Evolutionary conservation across 306 rosid species (phyloP), one percentile per base, ranked within the genome.

Genomic region (Crotalaria pallida): DNA sequence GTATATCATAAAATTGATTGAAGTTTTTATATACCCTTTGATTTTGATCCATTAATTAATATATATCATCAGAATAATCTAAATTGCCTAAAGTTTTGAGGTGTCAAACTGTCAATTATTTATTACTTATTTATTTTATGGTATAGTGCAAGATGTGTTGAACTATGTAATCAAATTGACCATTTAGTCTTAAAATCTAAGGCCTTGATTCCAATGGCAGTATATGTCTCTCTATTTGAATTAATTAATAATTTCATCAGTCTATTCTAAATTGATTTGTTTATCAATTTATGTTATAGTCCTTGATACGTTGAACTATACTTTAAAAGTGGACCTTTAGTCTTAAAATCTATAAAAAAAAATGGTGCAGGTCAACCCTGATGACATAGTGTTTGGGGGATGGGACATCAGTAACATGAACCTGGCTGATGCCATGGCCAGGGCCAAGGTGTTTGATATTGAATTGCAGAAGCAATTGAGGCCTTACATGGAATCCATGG

Each of bases 371-470:
- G 99, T 94, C 58, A 91, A 94, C 73, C 99, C 99, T 43, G 97
- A 94, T 33, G 95, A 94, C 77, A 50, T 94, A 74, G 97, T 94
- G 62, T 91, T 91, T 83, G 99, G 97, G 11, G 97, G 99, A 5
- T 94, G 99, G 99, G 99, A 94, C 85, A 94, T 94, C 31, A 94
- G 96, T 61, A 80, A 83, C 81, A 81, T 94, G 99, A 94, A 94
- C 83, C 72, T 94, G 47, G 99, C 99, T 11, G 99, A 94, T 76
- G 92, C 96, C 29, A 88, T 94, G 97, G 97, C 84, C 2, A 85
- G 99, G 82, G 97, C 95, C 31, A 88, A 64, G 88, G 99, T 94
- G 9, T 84, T 94, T 29, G 99, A 94, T 84, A 94, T 94, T 27
- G 99, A 94, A 79, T 78, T 94, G 80, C 99, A 94, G 81, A 94